Evolutionary conservation across 2,329 filamentous ascomycete genomes (phyloP), one percentile per base, ranked within the genome.

Genomic region (Thielaviopsis ethacetica): DNA sequence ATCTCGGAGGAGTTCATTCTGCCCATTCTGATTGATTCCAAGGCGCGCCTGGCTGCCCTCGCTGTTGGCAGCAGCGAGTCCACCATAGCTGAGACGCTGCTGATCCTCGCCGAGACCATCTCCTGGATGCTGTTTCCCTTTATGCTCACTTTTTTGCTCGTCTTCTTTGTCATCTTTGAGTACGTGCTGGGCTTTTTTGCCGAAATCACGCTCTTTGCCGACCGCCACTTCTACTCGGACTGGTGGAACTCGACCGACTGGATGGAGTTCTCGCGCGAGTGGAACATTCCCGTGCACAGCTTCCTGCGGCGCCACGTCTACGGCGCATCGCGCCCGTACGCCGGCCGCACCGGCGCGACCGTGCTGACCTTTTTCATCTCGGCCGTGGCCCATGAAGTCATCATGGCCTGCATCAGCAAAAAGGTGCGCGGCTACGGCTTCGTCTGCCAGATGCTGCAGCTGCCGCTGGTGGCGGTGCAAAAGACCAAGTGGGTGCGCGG

Each of bases 91-190:
- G 93, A 97, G 63, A 82, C 81, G 59, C 76, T 82, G 2, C 80
- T 98, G 61, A 83, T 96, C 64, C 78, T 98, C 24, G 82, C 87
- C 27, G 93, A 97, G 75, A 90, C 87, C 15, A 91, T 95, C 67
- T 91, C 86, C 60, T 84, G 88, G 76, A 81, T 98, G 19, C 79
- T 98, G 22, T 97, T 96, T 71, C 93, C 93, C 2, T 98, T 97
- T 71, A 96, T 96, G 88, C 79, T 97, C 62, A 95, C 85, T 3
- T 94, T 97, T 69, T 76, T 97, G 4, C 82, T 97, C 54, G 91
- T 97, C 59, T 98, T 98, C 75, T 83, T 98, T 61, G 90, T 96
- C 70, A 97, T 97, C 66, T 98, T 97, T 70, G 93, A 98, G 71
- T 98, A 97, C 71, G 80, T 95, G 12, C 81, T 97, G 38, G 93